A percentile compares a stretch with the other conserved stretches of the same genome.
phyloP scores from a whole-genome alignment of 2,329 filamentous ascomycete genomes.

The Talaromyces rugulosus region DNA sequence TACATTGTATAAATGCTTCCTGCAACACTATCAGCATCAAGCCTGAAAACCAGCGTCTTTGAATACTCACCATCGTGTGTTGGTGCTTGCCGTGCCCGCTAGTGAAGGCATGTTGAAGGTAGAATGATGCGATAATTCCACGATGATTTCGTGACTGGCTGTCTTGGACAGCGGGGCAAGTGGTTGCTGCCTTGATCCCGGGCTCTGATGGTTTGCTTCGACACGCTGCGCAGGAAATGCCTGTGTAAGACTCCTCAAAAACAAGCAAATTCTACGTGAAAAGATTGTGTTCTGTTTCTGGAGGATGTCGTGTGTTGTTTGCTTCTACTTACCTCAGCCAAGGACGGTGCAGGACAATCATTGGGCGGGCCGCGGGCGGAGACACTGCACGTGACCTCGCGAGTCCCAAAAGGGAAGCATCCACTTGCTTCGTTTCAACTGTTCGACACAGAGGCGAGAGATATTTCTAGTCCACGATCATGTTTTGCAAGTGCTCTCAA shows the following conservation, averaged over 20 bases:
- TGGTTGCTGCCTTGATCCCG: background rate
- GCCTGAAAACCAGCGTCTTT: too few relatives aligned
- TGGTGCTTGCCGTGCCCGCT: background rate
- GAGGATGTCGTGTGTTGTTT: background rate
- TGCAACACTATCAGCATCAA: constrained; percentile 32
- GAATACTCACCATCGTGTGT: constrained; percentile 24
- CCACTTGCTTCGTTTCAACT: constrained; percentile 1
- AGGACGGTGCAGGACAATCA: background rate
- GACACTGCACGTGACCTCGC: constrained; percentile 23
- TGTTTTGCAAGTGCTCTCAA: background rate
- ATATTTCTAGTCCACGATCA: background rate
- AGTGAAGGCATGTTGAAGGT: constrained; percentile 10
- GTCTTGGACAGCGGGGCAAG: background rate
- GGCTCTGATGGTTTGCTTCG: background rate
- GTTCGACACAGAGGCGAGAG: background rate
- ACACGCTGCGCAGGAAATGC: background rate
- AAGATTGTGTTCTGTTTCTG: background rate
- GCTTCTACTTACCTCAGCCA: background rate
- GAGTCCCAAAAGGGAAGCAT: constrained; percentile 18
- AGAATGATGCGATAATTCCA: background rate
- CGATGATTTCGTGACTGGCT: background rate
- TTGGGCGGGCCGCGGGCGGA: background rate
- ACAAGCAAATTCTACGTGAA: background rate
- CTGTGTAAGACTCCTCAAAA: background rate
- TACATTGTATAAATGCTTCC: constrained; percentile 80